Conservation (phyloP, 441 rosid species). For the Isatis lusitanica region DNA sequence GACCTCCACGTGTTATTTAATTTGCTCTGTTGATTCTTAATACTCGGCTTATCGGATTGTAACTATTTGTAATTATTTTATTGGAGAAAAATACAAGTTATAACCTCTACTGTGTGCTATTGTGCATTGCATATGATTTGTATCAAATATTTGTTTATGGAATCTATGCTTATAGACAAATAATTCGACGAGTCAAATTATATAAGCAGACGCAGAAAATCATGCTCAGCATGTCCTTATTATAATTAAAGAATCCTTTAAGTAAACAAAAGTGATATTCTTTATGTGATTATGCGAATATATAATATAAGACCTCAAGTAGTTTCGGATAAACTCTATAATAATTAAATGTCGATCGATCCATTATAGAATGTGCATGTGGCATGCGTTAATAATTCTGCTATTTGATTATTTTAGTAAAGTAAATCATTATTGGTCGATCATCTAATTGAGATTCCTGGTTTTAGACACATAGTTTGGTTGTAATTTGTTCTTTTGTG, state of each 20-base stretch:
- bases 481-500: neutral
- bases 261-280: neutral
- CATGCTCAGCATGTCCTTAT: slow-evolving; percentile 22
- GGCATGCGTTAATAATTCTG: slow-evolving; percentile 18
- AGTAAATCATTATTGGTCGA: neutral
- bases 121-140: neutral
- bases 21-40: neutral
- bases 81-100: neutral
- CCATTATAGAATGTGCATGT: slow-evolving; percentile 22
- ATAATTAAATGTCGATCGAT: neutral
- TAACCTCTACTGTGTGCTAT: neutral
- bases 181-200: neutral
- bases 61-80: neutral
- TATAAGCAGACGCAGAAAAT: neutral
- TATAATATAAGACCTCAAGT: neutral
- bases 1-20: neutral
- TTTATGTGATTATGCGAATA: slow-evolving; percentile 1
- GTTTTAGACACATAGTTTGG: neutral
- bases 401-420: neutral
- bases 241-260: neutral
- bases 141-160: neutral
- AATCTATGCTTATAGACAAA: neutral
- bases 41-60: neutral
- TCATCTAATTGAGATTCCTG: neutral
- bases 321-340: neutral